Conservation (phyloP, 352 stramenopile genomes). For the Globisporangium takayamanum region DNA sequence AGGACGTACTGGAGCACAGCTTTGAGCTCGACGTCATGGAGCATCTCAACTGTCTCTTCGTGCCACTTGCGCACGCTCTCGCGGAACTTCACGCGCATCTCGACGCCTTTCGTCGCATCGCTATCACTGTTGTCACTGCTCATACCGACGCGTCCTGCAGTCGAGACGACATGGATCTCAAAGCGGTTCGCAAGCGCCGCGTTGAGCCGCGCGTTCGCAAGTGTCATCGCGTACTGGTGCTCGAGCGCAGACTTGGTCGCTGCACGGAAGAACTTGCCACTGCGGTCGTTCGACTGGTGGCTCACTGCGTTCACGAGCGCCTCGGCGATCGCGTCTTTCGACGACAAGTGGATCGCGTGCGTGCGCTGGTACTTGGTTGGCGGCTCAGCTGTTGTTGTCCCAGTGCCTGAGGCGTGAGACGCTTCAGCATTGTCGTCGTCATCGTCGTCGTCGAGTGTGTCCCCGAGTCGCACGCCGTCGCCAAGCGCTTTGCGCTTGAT, state of each 20-base stretch:
- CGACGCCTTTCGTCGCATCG: constrained; percentile 9
- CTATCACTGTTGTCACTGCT: not conserved
- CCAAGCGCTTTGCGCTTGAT: constrained; percentile 41
- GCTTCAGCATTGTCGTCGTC: not conserved
- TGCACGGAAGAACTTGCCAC: constrained; percentile 73
- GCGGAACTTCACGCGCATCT: constrained; percentile 73
- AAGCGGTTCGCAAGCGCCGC: constrained; percentile 57
- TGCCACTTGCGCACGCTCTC: constrained; percentile 77
- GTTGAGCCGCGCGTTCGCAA: constrained; percentile 69
- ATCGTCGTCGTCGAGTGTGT: constrained; percentile 25
- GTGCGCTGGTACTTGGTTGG: constrained; percentile 48
- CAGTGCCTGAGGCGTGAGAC: not conserved
- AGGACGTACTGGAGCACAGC: constrained; percentile 81
- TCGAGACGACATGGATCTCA: constrained; percentile 39
- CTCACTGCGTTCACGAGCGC: constrained; percentile 63
- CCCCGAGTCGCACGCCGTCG: constrained; percentile 47
- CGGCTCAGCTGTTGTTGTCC: constrained; percentile 2
- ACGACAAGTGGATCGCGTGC: constrained; percentile 51
- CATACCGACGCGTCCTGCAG: constrained; percentile 15
- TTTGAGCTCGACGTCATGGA: constrained; percentile 61
- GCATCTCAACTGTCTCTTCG: constrained; percentile 62
- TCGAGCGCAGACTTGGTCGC: constrained; percentile 72
- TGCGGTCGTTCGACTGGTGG: constrained; percentile 37
- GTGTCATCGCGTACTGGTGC: constrained; percentile 70
- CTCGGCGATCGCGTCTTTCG: constrained; percentile 72